Base-by-base conservation (phyloP, 169 alveolate genomes). In the Plasmodium chabaudi region DNA sequence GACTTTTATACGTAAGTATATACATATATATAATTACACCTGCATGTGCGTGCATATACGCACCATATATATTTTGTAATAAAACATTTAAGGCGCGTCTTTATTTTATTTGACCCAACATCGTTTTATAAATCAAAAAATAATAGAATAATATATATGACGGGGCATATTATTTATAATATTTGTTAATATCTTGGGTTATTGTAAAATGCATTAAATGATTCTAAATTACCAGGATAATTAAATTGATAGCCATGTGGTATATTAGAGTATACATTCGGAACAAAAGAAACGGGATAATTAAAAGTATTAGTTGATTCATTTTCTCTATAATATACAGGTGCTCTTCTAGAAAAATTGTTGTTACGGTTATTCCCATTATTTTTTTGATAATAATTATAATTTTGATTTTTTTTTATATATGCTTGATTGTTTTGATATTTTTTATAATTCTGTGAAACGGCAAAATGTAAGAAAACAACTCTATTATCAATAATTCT, bases 401-500 rank as follows among this genome's bases (percentile, higher is more conserved):
- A 79, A 44, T 56, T 79, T 65, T 42, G 77, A 57, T 79, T 64
- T 79, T 65, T 79, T 79, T 79, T 65, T 25, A 79, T 51, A 53
- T 64, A 79, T 21, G 42, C 67, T 23, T 63, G 89, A 79, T 79
- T 79, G 42, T 79, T 79, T 53, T 17, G 70, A 79, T 51, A 79
- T 79, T 79, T 79, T 65, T 79, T 79, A 65, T 51, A 79, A 65
- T 92, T 92, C 60, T 92, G 94, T 59, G 88, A 71, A 23, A 92
- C 89, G 3, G 94, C 94, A 49, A 87, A 74, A 82, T 91, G 92
- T 57, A 94, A 68, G 69, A 93, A 94, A 7, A 94, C 93, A 19
- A 94, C 93, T 15, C 94, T 87, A 27, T 94, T 94, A 82, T 91
- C 94, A 5, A 94, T 89, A 53, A 92, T 89, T 7, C 95, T 75